Base-by-base conservation (phyloP, 225 moss, liverwort and hornwort genomes). In the Physcomitrium patens region DNA sequence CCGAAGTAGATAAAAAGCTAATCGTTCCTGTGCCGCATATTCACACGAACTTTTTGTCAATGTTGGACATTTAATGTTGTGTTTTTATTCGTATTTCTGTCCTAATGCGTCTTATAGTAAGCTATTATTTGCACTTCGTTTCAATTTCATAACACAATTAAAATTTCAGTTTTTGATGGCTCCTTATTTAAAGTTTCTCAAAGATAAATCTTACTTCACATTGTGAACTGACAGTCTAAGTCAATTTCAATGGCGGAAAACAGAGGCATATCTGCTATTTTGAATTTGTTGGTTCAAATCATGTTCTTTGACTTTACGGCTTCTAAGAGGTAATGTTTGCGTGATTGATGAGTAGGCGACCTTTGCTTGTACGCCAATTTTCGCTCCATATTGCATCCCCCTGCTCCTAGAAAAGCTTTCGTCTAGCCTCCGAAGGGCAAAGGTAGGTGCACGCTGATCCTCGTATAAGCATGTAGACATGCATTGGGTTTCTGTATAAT, bases 401-500 rank as follows among this genome's bases (percentile, higher is more conserved):
- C 13, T 91, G 75, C 84, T 95, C 16, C 79, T 95, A 51, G 91
- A 87, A 63, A 95, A 95, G 71, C 88, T 95, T 24, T 92, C 92
- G 12, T 92, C 95, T 44, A 88, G 85, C 67, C 91, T 93, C 67
- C 80, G 74, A 27, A 79, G 61, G 27, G 95, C 95, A 55, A 95
- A 95, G 92, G 95, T 95, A 55, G 62, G 86, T 85, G 63, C 10
- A 45, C 55, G 43, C 65, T 69, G 43, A 59, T 18, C 16, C 28
- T 44, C 31, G 42, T 74, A 49, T 54, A 41, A 20, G 51, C 60
- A 72, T n/a, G 27, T 63, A 17, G 45, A 63, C 43, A 26, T 18
- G 45, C 57, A 55, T 44, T 23, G 28, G 37, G 37, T 46, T 23
- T 37, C 11, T 69, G 14, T 63, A 27, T 14, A 69, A 42, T 45